These are phyloP conservation scores for Tranzscheliella williamsii DNA, from an alignment of 1,284 basidiomycete genomes.

Conservation along the genomic window DNA sequence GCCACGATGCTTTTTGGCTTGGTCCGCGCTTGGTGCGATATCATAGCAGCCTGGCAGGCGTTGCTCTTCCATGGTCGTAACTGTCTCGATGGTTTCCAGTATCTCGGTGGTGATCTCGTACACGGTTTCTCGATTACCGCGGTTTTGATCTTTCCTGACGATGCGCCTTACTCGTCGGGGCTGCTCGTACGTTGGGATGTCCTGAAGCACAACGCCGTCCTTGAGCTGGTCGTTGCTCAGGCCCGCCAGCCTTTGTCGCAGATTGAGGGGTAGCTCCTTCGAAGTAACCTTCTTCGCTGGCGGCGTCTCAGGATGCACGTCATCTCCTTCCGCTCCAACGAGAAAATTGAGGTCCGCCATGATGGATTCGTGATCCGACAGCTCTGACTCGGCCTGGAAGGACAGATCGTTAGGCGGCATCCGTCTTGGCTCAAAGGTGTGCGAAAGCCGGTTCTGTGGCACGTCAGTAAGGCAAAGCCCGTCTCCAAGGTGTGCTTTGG, in stretches of 20 bases:
- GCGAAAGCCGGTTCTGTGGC: too few species aligned
- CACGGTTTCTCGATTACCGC: conserved; percentile 49
- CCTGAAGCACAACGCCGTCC: conserved; percentile 23
- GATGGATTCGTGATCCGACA: conserved; percentile 21
- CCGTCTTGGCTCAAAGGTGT: too few species aligned
- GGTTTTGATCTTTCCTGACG: conserved; percentile 32
- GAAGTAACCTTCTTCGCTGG: conserved; percentile 14
- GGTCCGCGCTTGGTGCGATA: too few species aligned
- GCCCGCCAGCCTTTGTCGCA: conserved; percentile 13
- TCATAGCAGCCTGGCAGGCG: too few species aligned
- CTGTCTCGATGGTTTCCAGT: conserved; percentile 56
- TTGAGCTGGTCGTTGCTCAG: conserved; percentile 33
- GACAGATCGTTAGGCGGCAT: too few species aligned
- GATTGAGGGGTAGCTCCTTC: conserved; percentile 38
- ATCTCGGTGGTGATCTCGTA: conserved; percentile 64
- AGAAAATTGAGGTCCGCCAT: conserved; percentile 44
- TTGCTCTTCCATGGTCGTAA: conserved; percentile 45
- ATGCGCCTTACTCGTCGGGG: conserved; percentile 25
- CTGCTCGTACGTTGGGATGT: neutral
- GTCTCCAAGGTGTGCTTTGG: conserved; percentile 22
- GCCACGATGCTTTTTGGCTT: neutral
- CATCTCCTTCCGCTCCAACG: conserved; percentile 40
- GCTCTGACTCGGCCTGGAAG: neutral
- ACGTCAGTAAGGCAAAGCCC: conserved; percentile 42
- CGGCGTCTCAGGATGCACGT: conserved; percentile 29